These are phyloP conservation scores for Paxillus ammoniavirescens DNA, from an alignment of 768 basidiomycete species.

Conservation along the genomic window DNA sequence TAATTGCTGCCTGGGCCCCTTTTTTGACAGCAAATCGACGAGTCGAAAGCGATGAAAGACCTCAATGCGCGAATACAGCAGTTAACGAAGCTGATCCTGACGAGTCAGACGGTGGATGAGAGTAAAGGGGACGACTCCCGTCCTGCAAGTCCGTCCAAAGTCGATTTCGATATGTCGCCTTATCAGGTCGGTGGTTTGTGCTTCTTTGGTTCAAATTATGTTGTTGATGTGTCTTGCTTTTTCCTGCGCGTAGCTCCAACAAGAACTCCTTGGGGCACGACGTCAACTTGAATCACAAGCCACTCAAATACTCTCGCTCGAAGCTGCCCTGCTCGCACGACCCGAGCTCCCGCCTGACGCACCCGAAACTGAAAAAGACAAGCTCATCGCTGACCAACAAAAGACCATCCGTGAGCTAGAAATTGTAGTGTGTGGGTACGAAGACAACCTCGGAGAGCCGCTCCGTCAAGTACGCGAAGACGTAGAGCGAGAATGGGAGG, in stretches of 20 bases:
- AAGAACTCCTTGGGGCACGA: constrained; percentile 79
- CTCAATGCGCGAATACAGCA: constrained; percentile 78
- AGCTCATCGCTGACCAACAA: constrained; percentile 66
- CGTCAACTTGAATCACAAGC: constrained; percentile 78
- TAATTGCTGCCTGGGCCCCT: neutral
- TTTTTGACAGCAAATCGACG: constrained; percentile 67
- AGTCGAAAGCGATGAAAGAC: constrained; percentile 82
- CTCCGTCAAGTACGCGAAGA: constrained; percentile 65
- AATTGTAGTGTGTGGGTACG: constrained; percentile 65
- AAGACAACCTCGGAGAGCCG: constrained; percentile 71
- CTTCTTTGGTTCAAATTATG: neutral
- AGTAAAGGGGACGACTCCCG: constrained; percentile 66
- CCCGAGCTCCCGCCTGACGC: constrained; percentile 65
- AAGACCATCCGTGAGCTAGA: constrained; percentile 80
- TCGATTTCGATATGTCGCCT: constrained; percentile 88
- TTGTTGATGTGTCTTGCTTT: neutral
- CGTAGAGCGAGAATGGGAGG: constrained; percentile 72
- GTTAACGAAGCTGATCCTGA: constrained; percentile 80
- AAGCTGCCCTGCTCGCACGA: constrained; percentile 70
- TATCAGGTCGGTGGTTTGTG: constrained; percentile 57
- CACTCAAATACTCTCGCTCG: constrained; percentile 80
- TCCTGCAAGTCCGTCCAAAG: constrained; percentile 80
- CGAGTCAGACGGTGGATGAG: constrained; percentile 80
- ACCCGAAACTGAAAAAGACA: constrained; percentile 72
- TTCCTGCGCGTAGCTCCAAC: constrained; percentile 60